Evolutionary conservation across 768 basidiomycete genomes (phyloP).

Genomic region (Hemileccinum impolitum): DNA sequence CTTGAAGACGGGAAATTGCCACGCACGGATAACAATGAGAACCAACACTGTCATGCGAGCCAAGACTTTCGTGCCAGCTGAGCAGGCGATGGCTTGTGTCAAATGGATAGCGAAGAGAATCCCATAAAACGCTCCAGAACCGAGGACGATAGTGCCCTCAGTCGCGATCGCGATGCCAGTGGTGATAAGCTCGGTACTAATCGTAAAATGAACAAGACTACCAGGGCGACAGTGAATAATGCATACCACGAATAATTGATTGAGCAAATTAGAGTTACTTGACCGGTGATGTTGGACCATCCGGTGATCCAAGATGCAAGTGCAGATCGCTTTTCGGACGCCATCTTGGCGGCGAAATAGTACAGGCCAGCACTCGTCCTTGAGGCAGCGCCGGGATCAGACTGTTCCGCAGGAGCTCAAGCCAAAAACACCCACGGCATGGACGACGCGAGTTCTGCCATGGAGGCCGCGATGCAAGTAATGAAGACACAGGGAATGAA

Average conservation of each 20-base stretch:
- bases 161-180: constrained; percentile 17
- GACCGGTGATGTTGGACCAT: constrained; percentile 27
- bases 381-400: neutral
- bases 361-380: constrained; percentile 26
- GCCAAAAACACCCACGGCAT: constrained; percentile 15
- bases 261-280: constrained; percentile 25
- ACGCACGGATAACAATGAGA: too few relatives aligned
- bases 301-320: constrained; percentile 29
- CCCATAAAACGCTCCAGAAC: too few relatives aligned
- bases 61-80: neutral
- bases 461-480: constrained; percentile 16
- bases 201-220: too few relatives aligned
- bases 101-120: neutral
- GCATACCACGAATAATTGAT: constrained; percentile 20
- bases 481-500: constrained; percentile 20
- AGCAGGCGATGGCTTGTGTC: too few relatives aligned
- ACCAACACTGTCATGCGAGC: constrained; percentile 18
- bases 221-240: constrained; percentile 1
- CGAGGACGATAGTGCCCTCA: too few relatives aligned
- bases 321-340: constrained; percentile 20
- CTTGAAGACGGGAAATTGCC: too few relatives aligned
- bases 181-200: constrained; percentile 10
- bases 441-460: constrained; percentile 20
- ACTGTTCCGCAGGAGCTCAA: neutral
- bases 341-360: constrained; percentile 29